Percentiles rank a stretch among this genome's conserved stretches.
Conservation (phyloP, 2,329 filamentous ascomycete genomes). For the Trichoderma cornu-damae region DNA sequence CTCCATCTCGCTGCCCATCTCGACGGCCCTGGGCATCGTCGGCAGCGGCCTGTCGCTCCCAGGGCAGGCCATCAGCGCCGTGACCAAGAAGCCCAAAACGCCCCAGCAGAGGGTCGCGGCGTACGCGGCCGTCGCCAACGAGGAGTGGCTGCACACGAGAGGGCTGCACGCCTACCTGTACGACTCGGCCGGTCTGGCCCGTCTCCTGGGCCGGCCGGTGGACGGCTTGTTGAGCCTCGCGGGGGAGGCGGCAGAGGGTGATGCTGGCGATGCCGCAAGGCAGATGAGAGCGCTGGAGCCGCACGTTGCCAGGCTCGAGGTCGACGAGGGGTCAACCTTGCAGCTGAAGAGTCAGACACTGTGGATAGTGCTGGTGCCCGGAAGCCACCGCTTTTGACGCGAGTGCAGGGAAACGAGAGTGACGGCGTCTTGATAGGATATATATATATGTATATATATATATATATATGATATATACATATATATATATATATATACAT, state of each 20-base stretch:
- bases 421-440: not conserved
- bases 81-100: slow-evolving; percentile 37
- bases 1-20: slow-evolving; percentile 37
- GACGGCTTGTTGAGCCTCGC: slow-evolving; percentile 40
- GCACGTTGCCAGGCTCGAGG: slow-evolving; percentile 30
- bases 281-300: slow-evolving; percentile 27
- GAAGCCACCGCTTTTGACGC: not conserved
- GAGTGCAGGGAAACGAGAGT: not conserved
- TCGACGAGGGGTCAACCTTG: slow-evolving; percentile 24
- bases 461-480: not conserved
- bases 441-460: no score
- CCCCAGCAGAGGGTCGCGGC: slow-evolving; percentile 38
- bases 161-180: slow-evolving; percentile 37
- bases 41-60: slow-evolving; percentile 35
- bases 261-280: slow-evolving; percentile 17
- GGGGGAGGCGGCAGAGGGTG: slow-evolving; percentile 19
- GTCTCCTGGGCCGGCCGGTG: slow-evolving; percentile 29
- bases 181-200: slow-evolving; percentile 31
- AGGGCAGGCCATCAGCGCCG: slow-evolving; percentile 30
- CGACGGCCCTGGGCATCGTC: slow-evolving; percentile 34
- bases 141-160: slow-evolving; percentile 39
- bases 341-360: slow-evolving; percentile 29
- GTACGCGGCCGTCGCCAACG: slow-evolving; percentile 40
- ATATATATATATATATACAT: no score
- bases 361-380: slow-evolving; percentile 34